Base-by-base conservation (phyloP, 2,329 filamentous ascomycete species). In the Penicillium thymicola region DNA sequence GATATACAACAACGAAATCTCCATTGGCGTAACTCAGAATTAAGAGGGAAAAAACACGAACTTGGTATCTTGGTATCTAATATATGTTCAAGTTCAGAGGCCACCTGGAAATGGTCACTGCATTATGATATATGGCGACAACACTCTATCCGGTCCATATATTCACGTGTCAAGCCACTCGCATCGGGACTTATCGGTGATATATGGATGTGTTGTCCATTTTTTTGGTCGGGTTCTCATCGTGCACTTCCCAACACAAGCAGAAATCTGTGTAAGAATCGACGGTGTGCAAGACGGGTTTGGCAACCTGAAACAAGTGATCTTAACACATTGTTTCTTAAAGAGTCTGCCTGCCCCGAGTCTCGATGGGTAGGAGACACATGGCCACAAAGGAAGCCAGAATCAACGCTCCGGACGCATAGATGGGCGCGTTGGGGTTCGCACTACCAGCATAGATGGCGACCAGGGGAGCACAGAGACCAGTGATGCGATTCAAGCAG, bases 331-430 rank as follows among this genome's bases (percentile, higher is more conserved):
- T 25, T n/a, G 18, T 8, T 21, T 27, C 45, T 54, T 34, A 78
- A 38, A 79, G 59, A 42, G 68, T 67, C 59, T 77, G 73, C 59
- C 70, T 76, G 5, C 77, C 77, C 46, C 74, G 69, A 13, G 78
- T 80, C 67, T 80, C 78, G 47, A 79, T 79, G 0, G 77, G 78
- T 27, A 79, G 68, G 18, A 72, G 64, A 40, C 68, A 69, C 77
- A 79, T 79, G 1, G 76, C 76, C 10, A 76, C 65, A 54, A 78
- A 78, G 1, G 77, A 74, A 14, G 75, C 76, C 34, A 79, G 61
- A 23, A 79, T 76, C 47, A 79, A 56, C 1, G 60, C 76, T 14
- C 76, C 77, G 5, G 75, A 73, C 4, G 76, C 76, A 59, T 78
- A 80, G 30, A 80, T 74, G 0, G 78, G 78, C 1, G 76, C 67